A percentile compares a stretch with the other conserved stretches of the same genome.
Evolutionary conservation across 257 asterid species (phyloP).

Genomic region (Hygrophila difformis): DNA sequence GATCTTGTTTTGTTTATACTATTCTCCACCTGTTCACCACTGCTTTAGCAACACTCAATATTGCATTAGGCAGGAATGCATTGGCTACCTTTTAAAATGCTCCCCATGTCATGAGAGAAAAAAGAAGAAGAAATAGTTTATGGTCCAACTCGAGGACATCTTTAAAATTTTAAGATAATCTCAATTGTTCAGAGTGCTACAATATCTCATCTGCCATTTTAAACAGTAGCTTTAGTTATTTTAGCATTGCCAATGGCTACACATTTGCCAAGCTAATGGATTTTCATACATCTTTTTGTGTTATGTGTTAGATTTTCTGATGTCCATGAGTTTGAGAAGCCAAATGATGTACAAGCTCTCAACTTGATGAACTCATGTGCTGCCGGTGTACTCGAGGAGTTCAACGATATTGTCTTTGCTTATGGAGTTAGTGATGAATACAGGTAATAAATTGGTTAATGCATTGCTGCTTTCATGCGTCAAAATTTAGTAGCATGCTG

Average conservation of each 20-base stretch:
- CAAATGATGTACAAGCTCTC: constrained; percentile 77
- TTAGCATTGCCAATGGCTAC: too few relatives aligned
- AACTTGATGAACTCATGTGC: constrained; percentile 89
- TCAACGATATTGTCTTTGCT: constrained; percentile 63
- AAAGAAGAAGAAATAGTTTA: too few relatives aligned
- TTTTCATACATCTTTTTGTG: not conserved
- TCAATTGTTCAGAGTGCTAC: too few relatives aligned
- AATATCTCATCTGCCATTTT: too few relatives aligned
- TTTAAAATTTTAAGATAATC: too few relatives aligned
- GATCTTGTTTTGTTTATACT: not conserved
- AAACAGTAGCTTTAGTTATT: too few relatives aligned
- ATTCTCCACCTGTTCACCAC: too few relatives aligned
- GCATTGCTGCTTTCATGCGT: constrained; percentile 10
- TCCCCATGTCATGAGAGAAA: too few relatives aligned
- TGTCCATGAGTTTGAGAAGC: constrained; percentile 75
- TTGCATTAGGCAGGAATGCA: not conserved
- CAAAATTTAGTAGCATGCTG: constrained; percentile 1
- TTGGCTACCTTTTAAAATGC: too few relatives aligned
- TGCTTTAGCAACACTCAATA: not conserved
- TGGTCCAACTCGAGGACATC: too few relatives aligned
- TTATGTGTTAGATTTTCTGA: constrained; percentile 53
- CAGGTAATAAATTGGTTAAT: constrained; percentile 38
- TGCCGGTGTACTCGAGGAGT: constrained; percentile 54
- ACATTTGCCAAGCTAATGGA: too few relatives aligned
- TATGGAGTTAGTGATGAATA: constrained; percentile 92